phyloP scores from a whole-genome alignment of 139 green algal species.

The Chlorella sp. region DNA sequence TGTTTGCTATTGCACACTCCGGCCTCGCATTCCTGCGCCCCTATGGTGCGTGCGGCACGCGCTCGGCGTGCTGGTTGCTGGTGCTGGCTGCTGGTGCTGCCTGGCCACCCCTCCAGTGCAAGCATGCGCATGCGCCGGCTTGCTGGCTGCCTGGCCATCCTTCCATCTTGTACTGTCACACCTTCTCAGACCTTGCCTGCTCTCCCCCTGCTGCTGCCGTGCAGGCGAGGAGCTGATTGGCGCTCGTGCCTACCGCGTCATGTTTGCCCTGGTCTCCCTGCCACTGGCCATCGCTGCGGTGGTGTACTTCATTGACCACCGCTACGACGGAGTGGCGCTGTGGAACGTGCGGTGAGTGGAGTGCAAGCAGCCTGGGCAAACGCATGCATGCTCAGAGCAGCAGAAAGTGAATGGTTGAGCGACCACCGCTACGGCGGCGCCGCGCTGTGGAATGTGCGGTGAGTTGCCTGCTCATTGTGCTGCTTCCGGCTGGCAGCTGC shows the following conservation, averaged over 20 bases:
- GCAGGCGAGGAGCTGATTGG: constrained; percentile 90
- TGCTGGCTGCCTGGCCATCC: too few relatives aligned
- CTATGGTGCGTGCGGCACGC: constrained; percentile 62
- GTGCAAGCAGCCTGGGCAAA: too few relatives aligned
- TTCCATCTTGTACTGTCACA: too few relatives aligned
- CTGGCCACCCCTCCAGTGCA: too few relatives aligned
- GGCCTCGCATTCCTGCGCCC: constrained; percentile 89
- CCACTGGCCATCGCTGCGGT: constrained; percentile 90
- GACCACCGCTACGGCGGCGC: constrained; percentile 92
- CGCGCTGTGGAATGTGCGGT: constrained; percentile 62
- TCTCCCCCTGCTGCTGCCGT: too few relatives aligned
- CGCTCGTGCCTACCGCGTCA: constrained; percentile 89
- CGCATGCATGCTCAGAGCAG: too few relatives aligned
- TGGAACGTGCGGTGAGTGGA: constrained; percentile 80
- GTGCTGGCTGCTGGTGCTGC: too few relatives aligned
- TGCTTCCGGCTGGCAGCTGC: too few relatives aligned
- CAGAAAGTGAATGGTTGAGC: too few relatives aligned
- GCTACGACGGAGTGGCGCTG: constrained; percentile 82
- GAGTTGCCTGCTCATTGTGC: background rate
- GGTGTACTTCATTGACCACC: constrained; percentile 99
- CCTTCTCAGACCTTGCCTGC: too few relatives aligned
- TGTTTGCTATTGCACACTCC: constrained; percentile 93
- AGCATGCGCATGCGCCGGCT: too few relatives aligned
- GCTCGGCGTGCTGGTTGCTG: background rate
- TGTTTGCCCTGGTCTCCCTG: constrained; percentile 91